Percentiles rank a stretch among this genome's conserved stretches.
Evolutionary conservation across 2,329 filamentous ascomycete genomes (phyloP).

Genomic region (Neoascochyta sp.): DNA sequence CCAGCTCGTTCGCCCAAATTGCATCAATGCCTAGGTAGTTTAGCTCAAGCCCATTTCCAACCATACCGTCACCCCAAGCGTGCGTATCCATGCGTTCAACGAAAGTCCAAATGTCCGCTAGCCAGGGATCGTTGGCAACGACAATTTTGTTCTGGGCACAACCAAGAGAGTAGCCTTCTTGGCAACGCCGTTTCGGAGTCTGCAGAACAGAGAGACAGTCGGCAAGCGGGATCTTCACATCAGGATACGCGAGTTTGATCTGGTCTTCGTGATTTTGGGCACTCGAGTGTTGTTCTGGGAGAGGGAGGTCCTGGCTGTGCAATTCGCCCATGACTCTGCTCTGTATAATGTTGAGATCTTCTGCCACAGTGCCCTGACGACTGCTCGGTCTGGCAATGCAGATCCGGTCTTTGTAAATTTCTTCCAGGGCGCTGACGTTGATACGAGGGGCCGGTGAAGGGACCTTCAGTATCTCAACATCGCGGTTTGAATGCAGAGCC

Average conservation of each 20-base stretch:
- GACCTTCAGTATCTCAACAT: conserved; percentile 49
- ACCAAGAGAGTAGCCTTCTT: conserved; percentile 56
- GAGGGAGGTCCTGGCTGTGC: conserved; percentile 22
- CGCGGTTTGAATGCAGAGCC: conserved; percentile 51
- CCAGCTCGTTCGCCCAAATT: conserved; percentile 69
- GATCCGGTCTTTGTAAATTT: conserved; percentile 39
- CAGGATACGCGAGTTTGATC: conserved; percentile 35
- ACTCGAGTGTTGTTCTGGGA: conserved; percentile 29
- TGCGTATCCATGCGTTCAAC: conserved; percentile 63
- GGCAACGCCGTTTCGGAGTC: conserved; percentile 52
- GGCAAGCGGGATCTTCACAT: conserved; percentile 29
- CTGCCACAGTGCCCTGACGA: conserved; percentile 29
- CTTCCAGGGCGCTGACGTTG: conserved; percentile 43
- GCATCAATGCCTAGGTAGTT: conserved; percentile 71
- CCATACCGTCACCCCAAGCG: conserved; percentile 66
- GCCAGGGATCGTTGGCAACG: conserved; percentile 67
- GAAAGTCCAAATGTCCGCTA: conserved; percentile 78
- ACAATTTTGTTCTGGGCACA: conserved; percentile 62
- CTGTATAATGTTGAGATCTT: conserved; percentile 34
- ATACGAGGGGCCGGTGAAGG: conserved; percentile 44
- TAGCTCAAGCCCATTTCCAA: conserved; percentile 63
- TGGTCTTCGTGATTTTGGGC: conserved; percentile 38
- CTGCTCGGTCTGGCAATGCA: conserved; percentile 30
- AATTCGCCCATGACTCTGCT: conserved; percentile 25
- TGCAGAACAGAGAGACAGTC: conserved; percentile 36